Evolutionary conservation across 2,329 filamentous ascomycete species (phyloP).

Genomic region (Sporothrix curviconia): DNA sequence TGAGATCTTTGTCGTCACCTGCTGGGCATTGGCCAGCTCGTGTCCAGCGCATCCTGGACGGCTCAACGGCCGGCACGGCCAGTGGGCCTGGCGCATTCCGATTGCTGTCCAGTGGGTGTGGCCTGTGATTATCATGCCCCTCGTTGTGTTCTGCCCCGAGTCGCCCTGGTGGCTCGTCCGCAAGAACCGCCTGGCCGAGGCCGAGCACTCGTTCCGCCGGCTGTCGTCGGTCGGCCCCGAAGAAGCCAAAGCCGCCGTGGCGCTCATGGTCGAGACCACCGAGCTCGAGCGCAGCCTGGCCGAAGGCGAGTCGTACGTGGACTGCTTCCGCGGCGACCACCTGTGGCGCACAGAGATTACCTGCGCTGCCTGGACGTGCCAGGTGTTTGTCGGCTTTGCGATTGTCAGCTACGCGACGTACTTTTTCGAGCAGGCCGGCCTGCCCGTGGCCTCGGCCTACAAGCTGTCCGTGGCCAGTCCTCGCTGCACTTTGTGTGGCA

Average conservation of each 20-base stretch:
- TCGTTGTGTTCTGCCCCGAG: constrained; percentile 21
- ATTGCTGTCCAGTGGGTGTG: constrained; percentile 40
- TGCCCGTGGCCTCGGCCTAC: constrained; percentile 30
- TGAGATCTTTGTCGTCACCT: constrained; percentile 39
- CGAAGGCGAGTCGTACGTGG: constrained; percentile 35
- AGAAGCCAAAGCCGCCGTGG: constrained; percentile 50
- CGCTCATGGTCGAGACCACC: constrained; percentile 32
- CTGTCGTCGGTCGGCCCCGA: constrained; percentile 41
- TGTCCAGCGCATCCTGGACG: constrained; percentile 23
- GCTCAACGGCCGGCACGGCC: constrained; percentile 18
- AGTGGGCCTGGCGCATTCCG: constrained; percentile 29
- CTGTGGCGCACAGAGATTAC: constrained; percentile 40
- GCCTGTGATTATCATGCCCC: constrained; percentile 27
- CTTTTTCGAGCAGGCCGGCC: constrained; percentile 42
- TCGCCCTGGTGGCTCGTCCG: constrained; percentile 39
- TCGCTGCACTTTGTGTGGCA: constrained; percentile 39
- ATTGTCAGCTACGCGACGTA: constrained; percentile 27
- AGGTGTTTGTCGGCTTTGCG: constrained; percentile 36
- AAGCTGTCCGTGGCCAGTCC: constrained; percentile 36
- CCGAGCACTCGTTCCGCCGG: constrained; percentile 32
- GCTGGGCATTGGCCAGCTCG: constrained; percentile 31
- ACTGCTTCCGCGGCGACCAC: constrained; percentile 44
- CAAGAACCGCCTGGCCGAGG: constrained; percentile 34
- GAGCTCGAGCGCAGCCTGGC: constrained; percentile 54
- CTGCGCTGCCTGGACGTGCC: constrained; percentile 33